Evolutionary conservation across 2,329 filamentous ascomycete species (phyloP), one percentile per base, ranked within the genome.

Genomic region (Talaromyces sp.): DNA sequence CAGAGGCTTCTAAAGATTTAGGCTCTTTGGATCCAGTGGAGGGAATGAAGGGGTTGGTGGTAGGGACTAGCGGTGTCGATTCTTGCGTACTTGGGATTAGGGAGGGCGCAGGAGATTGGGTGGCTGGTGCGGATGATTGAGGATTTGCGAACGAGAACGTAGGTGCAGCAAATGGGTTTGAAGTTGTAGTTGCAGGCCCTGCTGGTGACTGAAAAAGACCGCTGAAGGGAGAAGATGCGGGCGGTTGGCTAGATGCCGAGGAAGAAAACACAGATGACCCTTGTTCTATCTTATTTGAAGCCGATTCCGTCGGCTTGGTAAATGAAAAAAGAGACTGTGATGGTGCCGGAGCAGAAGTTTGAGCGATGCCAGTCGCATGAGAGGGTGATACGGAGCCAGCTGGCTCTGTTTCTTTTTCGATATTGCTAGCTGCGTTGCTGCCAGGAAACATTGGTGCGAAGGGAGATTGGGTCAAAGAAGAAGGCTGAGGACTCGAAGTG

Each of bases 371-470:
- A 14, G 14, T 35, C n/a, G 33, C 33, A 35, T 2, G 16, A 24
- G 37, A 19, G 3, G 37, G 24, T 10, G 37, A 19, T 10, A 19
- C 7, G 19, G 37, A 22, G 19, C 37, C 32, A 13, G 4, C 14
- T 13, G 11, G 4, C 32, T 4, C 32, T 14, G 33, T 35, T 35
- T 10, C 33, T 16, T n/a, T n/a, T n/a, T 5, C 33, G 13, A 32
- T 7, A 4, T n/a, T 44, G 13, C 20, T 33, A 10, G 6, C 16
- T 30, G 17, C 22, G 10, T 19, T 37, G 32, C 19, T 19, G 2
- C 40, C 47, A 35, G 47, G 48, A 22, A 56, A 58, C 33, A 50
- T 50, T 14, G 48, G 51, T 37, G 54, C 47, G 29, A 63, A 62
- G 16, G 60, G 54, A 41, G 36, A 5, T 48, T 33, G 33, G 50